These are phyloP conservation scores for Tricholoma saponaceum DNA, from an alignment of 768 basidiomycete species.

Conservation along the genomic window DNA sequence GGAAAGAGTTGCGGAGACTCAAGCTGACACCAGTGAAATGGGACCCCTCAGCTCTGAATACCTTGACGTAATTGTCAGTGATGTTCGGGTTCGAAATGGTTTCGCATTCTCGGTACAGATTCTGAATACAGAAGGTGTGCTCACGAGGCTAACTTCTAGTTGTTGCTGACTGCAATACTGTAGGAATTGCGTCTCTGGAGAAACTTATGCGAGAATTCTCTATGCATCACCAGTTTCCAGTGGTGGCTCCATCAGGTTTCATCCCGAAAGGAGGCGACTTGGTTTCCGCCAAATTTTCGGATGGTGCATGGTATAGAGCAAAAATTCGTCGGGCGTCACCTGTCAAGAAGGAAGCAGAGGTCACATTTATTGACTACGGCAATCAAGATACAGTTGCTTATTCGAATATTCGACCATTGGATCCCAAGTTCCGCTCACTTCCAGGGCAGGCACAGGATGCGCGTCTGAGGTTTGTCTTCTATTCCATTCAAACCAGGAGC, in stretches of 20 bases:
- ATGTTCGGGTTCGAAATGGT: slow-evolving; percentile 68
- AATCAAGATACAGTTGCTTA: slow-evolving; percentile 89
- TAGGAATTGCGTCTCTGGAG: slow-evolving; percentile 89
- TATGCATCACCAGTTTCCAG: slow-evolving; percentile 69
- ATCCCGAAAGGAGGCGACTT: slow-evolving; percentile 82
- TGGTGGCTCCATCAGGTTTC: slow-evolving; percentile 60
- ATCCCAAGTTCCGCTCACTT: slow-evolving; percentile 83
- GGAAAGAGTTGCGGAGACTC: slow-evolving; percentile 47
- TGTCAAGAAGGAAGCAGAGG: slow-evolving; percentile 89
- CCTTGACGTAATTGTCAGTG: slow-evolving; percentile 88
- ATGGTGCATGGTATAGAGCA: slow-evolving; percentile 95
- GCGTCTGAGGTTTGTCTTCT: slow-evolving; percentile 61
- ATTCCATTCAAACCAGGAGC: neutral
- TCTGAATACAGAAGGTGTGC: slow-evolving; percentile 81
- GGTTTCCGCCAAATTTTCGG: slow-evolving; percentile 92
- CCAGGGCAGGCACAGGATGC: slow-evolving; percentile 95
- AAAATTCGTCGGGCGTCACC: slow-evolving; percentile 84
- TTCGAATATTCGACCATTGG: slow-evolving; percentile 82
- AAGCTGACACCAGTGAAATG: slow-evolving; percentile 39
- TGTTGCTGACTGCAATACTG: neutral
- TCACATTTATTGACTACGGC: slow-evolving; percentile 93
- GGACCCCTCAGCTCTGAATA: slow-evolving; percentile 76
- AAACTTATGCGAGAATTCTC: slow-evolving; percentile 95
- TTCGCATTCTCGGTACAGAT: slow-evolving; percentile 92
- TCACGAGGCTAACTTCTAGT: neutral